phyloP scores from a whole-genome alignment of 2,329 filamentous ascomycete genomes.

The Penicillium sp. region DNA sequence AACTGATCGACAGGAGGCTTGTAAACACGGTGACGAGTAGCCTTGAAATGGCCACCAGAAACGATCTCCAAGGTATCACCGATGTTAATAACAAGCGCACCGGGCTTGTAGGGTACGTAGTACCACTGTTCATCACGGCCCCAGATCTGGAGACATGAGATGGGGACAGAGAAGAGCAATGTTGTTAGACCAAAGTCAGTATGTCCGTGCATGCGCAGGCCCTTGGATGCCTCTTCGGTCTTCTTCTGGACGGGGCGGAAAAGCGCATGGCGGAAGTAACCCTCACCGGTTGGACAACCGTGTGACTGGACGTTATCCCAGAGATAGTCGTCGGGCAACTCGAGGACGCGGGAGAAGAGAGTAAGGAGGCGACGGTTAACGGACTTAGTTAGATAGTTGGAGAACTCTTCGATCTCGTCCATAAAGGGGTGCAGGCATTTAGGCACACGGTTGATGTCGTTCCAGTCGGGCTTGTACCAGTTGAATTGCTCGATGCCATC shows the following conservation, averaged over 20 bases:
- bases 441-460: constrained; percentile 42
- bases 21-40: constrained; percentile 46
- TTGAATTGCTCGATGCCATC: constrained; percentile 58
- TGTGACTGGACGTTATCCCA: constrained; percentile 48
- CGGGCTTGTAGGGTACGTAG: constrained; percentile 43
- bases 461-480: constrained; percentile 51
- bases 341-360: constrained; percentile 46
- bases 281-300: constrained; percentile 44
- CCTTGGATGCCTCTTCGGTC: constrained; percentile 38
- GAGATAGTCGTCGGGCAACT: constrained; percentile 46
- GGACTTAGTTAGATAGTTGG: constrained; percentile 49
- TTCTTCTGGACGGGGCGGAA: constrained; percentile 38
- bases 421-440: constrained; percentile 50
- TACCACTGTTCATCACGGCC: constrained; percentile 48
- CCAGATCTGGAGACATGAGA: constrained; percentile 50
- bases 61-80: constrained; percentile 48
- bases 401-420: constrained; percentile 50
- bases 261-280: constrained; percentile 49
- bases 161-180: constrained; percentile 48
- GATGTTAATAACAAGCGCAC: constrained; percentile 52
- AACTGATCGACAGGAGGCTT: constrained; percentile 43
- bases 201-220: constrained; percentile 47
- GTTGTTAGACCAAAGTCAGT: constrained; percentile 51
- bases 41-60: constrained; percentile 49
- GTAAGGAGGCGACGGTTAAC: constrained; percentile 46